Base-by-base conservation (phyloP, 2,329 filamentous ascomycete species). In the Colletotrichum simmondsii region DNA sequence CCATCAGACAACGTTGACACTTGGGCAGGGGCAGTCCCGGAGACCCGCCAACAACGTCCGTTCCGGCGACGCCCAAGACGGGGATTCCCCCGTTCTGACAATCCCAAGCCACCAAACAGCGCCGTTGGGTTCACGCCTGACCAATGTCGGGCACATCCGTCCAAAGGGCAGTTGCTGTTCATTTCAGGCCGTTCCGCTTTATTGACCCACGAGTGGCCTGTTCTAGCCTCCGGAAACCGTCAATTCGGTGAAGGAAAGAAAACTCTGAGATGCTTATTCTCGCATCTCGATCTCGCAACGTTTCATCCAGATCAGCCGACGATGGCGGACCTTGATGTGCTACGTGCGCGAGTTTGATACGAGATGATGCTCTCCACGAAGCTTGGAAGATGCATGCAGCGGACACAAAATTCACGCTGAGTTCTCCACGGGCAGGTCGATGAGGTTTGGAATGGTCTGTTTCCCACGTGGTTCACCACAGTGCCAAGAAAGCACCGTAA, bases 11-110 rank as follows among this genome's bases (percentile, higher is more conserved):
- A 26, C 42, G 37, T 69, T 53, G 58, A 42, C 53, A 22, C 42
- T 72, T 65, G 66, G 70, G 66, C 60, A 64, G 60, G 65, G 37
- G 59, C 54, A 26, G 37, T 32, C 32, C 69, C 66, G 60, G 53
- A 28, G 49, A 24, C 16, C 26, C 60, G 56, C 54, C 54, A 65
- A 30, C 19, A 49, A 60, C 52, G 59, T 56, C 59, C 69, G 24
- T 54, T 54, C 65, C n/a, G 54, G 10, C 22, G 46, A 59, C 30
- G 59, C 65, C 66, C 70, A 72, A 72, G 66, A 70, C 70, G 59
- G 65, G 70, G 70, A 70, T 61, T 32, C 54, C 68, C 70, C 60
- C 46, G 66, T 52, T 28, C 49, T 35, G 35, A 35, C 19, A n/a
- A 49, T n/a, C n/a, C 46, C 56, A 64, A 62, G 54, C 59, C 54